Evolutionary conservation across 495 filamentous ascomycete genomes (phyloP).

Genomic region (Sphaerosporella brunnea): DNA sequence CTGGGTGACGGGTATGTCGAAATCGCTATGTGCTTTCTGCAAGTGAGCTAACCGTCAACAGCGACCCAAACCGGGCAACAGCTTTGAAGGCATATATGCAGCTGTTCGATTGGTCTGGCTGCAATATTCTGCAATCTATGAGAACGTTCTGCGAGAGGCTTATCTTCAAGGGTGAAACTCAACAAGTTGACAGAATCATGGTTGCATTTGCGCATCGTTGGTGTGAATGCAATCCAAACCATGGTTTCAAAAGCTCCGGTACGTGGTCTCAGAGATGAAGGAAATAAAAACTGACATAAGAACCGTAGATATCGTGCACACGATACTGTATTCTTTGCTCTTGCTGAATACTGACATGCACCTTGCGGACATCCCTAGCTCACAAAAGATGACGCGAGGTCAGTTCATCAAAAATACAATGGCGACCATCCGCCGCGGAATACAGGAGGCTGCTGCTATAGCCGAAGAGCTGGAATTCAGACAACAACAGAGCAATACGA

Average conservation of each 20-base stretch:
- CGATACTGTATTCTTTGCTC: constrained; percentile 89
- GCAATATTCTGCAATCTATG: constrained; percentile 64
- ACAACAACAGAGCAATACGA: constrained; percentile 19
- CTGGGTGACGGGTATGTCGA: constrained; percentile 54
- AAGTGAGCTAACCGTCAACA: constrained; percentile 16
- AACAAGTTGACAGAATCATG: constrained; percentile 89
- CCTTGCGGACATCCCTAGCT: constrained; percentile 65
- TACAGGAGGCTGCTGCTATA: constrained; percentile 34
- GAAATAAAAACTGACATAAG: not conserved
- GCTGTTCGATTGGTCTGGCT: constrained; percentile 66
- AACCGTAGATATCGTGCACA: constrained; percentile 72
- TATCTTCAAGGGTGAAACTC: constrained; percentile 80
- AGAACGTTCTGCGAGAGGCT: constrained; percentile 65
- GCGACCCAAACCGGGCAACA: constrained; percentile 42
- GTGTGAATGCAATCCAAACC: constrained; percentile 86
- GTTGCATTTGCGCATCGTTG: constrained; percentile 73
- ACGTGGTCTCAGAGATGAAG: constrained; percentile 27
- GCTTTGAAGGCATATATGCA: constrained; percentile 77
- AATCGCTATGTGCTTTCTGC: too few species aligned
- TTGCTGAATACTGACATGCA: constrained; percentile 94
- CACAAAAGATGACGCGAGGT: constrained; percentile 75
- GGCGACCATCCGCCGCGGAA: constrained; percentile 64
- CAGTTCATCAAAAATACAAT: constrained; percentile 96
- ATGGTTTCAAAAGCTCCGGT: constrained; percentile 85
- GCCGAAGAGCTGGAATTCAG: constrained; percentile 8